Evolutionary conservation across 306 rosid genomes (phyloP).

Genomic region (Corylus avellana): DNA sequence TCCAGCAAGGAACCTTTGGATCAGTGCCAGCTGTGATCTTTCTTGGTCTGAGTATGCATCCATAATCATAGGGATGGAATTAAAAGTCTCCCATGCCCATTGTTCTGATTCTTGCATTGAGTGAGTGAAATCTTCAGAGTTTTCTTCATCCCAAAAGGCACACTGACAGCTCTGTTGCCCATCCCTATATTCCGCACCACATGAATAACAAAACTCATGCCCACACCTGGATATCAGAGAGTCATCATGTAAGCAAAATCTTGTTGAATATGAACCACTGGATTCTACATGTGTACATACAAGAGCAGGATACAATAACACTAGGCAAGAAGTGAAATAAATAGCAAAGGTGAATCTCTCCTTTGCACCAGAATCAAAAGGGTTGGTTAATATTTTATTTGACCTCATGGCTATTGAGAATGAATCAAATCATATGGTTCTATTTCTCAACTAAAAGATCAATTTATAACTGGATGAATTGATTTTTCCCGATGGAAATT

Average conservation of each 20-base stretch:
- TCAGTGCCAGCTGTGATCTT: constrained; percentile 75
- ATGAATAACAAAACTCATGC: constrained; percentile 87
- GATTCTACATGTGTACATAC: neutral
- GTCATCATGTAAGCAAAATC: constrained; percentile 1
- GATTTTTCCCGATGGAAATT: no score
- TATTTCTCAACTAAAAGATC: no score
- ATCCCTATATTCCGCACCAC: constrained; percentile 70
- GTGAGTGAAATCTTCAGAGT: constrained; percentile 56
- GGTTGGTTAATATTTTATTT: no score
- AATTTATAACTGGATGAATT: no score
- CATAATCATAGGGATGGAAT: constrained; percentile 75
- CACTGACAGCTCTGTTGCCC: constrained; percentile 83
- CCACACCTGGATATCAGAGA: constrained; percentile 65
- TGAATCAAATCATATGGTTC: no score
- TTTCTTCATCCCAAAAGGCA: constrained; percentile 79
- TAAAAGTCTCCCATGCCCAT: constrained; percentile 96
- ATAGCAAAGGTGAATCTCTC: neutral
- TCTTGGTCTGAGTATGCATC: constrained; percentile 96
- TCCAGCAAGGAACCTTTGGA: constrained; percentile 84
- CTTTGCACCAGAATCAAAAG: neutral
- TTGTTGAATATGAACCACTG: neutral
- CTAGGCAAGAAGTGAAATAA: neutral
- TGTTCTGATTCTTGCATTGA: constrained; percentile 95
- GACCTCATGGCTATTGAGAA: no score
- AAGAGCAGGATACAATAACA: neutral